Evolutionary conservation across 352 stramenopile species (phyloP).

Genomic region (Phytopythium montanum): DNA sequence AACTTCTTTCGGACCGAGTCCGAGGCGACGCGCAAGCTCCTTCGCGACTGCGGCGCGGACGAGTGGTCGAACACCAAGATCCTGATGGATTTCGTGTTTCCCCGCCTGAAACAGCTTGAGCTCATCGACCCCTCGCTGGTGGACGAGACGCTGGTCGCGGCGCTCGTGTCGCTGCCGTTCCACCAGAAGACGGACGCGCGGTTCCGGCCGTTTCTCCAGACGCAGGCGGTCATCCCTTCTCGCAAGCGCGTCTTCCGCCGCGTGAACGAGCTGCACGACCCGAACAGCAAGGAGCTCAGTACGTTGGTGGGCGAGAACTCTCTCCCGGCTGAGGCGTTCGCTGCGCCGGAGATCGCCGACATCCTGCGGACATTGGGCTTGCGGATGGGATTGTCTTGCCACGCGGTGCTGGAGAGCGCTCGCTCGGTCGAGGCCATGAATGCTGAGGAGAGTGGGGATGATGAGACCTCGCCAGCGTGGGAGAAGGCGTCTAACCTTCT

Average conservation of each 20-base stretch:
- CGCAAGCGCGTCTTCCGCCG: constrained; percentile 43
- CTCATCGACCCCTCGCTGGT: constrained; percentile 27
- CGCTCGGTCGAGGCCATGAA: constrained; percentile 55
- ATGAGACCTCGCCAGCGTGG: constrained; percentile 20
- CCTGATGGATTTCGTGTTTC: constrained; percentile 62
- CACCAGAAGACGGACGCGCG: constrained; percentile 46
- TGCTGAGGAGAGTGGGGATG: constrained; percentile 12
- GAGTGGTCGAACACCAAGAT: constrained; percentile 55
- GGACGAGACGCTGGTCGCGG: constrained; percentile 43
- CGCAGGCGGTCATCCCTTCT: constrained; percentile 46
- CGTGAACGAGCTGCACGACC: constrained; percentile 64
- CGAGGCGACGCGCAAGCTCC: constrained; percentile 33
- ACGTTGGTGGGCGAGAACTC: constrained; percentile 65
- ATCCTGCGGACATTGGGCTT: constrained; percentile 56
- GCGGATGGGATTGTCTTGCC: constrained; percentile 55
- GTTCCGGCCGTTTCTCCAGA: constrained; percentile 47
- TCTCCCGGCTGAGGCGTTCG: constrained; percentile 50
- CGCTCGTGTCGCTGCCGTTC: constrained; percentile 41
- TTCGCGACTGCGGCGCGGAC: constrained; percentile 44
- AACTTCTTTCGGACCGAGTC: constrained; percentile 44
- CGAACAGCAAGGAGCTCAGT: constrained; percentile 56
- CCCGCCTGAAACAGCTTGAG: constrained; percentile 34
- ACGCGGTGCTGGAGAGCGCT: constrained; percentile 69
- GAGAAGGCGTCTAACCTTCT: constrained; percentile 53
- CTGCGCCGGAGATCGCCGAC: constrained; percentile 36